A percentile compares a stretch with the other conserved stretches of the same genome.
phyloP scores from a whole-genome alignment of 305 asterid genomes.

The Fraxinus angustifolia region DNA sequence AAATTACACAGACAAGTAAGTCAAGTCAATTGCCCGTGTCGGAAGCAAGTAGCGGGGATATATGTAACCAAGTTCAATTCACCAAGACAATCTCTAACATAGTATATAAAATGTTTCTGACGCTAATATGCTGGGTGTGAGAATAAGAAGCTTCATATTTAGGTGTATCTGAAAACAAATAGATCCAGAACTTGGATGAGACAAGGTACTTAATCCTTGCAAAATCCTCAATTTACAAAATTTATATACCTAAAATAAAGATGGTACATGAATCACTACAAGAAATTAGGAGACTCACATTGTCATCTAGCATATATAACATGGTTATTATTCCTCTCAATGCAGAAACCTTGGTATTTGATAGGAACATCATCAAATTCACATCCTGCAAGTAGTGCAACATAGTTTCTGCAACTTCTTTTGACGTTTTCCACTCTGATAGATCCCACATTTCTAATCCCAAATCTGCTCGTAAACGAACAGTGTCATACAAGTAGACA shows the following conservation, averaged over 20 bases:
- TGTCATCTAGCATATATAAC: conserved; percentile 44
- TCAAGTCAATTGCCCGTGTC: not conserved
- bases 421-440: conserved; percentile 62
- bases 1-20: not conserved
- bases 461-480: conserved; percentile 59
- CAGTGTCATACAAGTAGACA: conserved; percentile 51
- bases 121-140: conserved; percentile 1
- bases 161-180: conserved; percentile 4
- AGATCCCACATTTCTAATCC: conserved; percentile 81
- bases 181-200: not conserved
- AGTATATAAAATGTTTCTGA: not conserved
- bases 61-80: not conserved
- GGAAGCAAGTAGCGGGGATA: not conserved
- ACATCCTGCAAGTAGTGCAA: conserved; percentile 57
- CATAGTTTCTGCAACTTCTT: conserved; percentile 63
- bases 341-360: conserved; percentile 73
- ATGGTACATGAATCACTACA: not conserved
- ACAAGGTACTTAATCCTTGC: not conserved
- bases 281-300: conserved; percentile 45
- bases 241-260: not conserved
- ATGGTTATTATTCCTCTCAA: conserved; percentile 62
- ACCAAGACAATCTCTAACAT: not conserved
- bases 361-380: conserved; percentile 51
- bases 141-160: conserved; percentile 3
- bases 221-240: conserved; percentile 11